Conservation (phyloP, 1,284 basidiomycete species). For the Naganishia sp. region DNA sequence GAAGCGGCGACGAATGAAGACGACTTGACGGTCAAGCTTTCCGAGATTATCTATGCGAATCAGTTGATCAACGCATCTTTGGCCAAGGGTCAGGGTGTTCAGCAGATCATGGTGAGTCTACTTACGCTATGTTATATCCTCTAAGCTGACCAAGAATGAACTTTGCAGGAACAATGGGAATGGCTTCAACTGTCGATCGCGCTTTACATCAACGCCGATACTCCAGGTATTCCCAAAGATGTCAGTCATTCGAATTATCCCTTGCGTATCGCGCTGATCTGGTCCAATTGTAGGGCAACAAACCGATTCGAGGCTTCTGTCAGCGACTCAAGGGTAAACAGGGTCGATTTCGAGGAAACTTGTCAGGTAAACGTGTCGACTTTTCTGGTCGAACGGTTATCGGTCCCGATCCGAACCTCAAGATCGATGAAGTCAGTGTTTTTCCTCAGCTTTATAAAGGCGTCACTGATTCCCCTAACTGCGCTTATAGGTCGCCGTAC, state of each 20-base stretch:
- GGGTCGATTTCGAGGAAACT: slow-evolving; percentile 96
- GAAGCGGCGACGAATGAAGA: slow-evolving; percentile 95
- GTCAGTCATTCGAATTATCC: slow-evolving; percentile 39
- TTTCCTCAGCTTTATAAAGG: not conserved
- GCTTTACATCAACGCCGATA: slow-evolving; percentile 97
- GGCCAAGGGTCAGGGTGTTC: slow-evolving; percentile 80
- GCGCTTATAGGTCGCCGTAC: slow-evolving; percentile 72
- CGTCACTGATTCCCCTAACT: not conserved
- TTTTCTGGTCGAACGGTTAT: slow-evolving; percentile 99
- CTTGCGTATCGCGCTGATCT: not conserved
- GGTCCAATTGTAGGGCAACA: slow-evolving; percentile 62
- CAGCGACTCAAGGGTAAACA: slow-evolving; percentile 99
- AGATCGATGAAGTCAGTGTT: slow-evolving; percentile 76
- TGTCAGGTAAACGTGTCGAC: slow-evolving; percentile 98
- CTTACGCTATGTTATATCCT: slow-evolving; percentile 3
- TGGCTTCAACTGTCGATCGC: slow-evolving; percentile 92
- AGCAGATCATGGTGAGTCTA: slow-evolving; percentile 76
- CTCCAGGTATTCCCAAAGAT: slow-evolving; percentile 85
- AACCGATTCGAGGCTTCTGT: slow-evolving; percentile 94
- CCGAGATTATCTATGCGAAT: slow-evolving; percentile 96
- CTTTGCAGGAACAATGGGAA: slow-evolving; percentile 90
- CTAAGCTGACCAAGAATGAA: slow-evolving; percentile 13
- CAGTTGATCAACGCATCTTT: slow-evolving; percentile 89
- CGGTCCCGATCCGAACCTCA: slow-evolving; percentile 95
- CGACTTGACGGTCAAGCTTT: slow-evolving; percentile 94